phyloP scores from a whole-genome alignment of 768 basidiomycete genomes.

The Paxillus involutus region DNA sequence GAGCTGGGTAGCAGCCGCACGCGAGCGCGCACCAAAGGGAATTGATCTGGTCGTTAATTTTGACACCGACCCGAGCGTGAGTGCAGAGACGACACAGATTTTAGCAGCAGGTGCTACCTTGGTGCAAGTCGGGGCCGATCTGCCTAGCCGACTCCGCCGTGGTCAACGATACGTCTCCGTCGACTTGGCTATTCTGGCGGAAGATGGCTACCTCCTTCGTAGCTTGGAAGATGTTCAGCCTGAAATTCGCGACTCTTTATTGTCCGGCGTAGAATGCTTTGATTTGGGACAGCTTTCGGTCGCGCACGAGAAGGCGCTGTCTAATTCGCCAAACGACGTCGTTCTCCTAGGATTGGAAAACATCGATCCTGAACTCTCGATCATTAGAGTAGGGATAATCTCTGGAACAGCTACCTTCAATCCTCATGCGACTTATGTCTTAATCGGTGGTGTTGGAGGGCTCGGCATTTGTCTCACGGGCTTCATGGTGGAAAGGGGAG shows the following conservation, averaged over 20 bases:
- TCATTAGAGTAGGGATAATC: not conserved
- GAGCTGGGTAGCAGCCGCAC: not conserved
- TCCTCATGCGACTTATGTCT: not conserved
- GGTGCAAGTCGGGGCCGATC: not conserved
- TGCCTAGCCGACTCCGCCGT: not conserved
- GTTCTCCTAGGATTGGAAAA: not conserved
- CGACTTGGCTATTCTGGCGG: not conserved
- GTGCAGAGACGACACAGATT: not conserved
- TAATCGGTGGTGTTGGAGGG: not conserved
- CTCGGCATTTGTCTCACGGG: not conserved
- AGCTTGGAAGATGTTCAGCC: not conserved
- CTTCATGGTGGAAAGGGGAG: conserved; percentile 4
- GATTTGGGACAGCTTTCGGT: not conserved
- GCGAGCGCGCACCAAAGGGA: not conserved
- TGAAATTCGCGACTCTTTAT: not conserved
- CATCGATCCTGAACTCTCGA: not conserved
- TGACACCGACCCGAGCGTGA: not conserved
- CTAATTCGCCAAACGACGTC: not conserved
- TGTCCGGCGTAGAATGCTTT: not conserved
- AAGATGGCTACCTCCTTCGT: not conserved
- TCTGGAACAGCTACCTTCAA: not conserved
- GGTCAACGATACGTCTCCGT: not conserved
- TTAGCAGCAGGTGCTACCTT: not conserved
- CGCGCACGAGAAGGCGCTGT: not conserved
- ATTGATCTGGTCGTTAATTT: not conserved